Conservation (phyloP, 805 yeast genomes). For the Wickerhamomyces hampshirensis region DNA sequence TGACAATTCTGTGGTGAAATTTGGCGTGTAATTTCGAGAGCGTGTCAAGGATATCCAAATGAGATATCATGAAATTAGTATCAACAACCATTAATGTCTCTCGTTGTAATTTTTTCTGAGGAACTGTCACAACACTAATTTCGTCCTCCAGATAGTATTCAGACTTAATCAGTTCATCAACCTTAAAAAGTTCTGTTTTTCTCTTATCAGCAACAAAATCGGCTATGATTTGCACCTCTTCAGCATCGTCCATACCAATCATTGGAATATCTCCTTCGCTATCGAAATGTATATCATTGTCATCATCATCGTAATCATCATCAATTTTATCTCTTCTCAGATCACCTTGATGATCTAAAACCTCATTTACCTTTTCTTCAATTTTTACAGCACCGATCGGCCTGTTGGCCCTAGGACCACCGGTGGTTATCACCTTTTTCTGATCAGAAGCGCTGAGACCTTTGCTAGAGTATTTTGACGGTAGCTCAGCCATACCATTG, state of each 20-base stretch:
- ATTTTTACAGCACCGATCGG: conserved; percentile 23
- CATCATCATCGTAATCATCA: conserved; percentile 1
- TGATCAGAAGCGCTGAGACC: conserved; percentile 19
- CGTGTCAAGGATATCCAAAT: conserved; percentile 52
- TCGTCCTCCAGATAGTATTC: background rate
- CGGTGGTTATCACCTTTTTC: conserved; percentile 14
- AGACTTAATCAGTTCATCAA: background rate
- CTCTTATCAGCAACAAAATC: conserved; percentile 31
- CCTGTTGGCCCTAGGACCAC: conserved; percentile 12
- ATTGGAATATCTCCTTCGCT: conserved; percentile 40
- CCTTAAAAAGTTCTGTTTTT: conserved; percentile 1
- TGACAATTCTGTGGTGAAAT: conserved; percentile 48
- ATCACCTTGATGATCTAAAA: conserved; percentile 1
- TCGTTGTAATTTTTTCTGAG: conserved; percentile 6
- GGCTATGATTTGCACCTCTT: conserved; percentile 39
- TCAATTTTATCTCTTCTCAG: background rate
- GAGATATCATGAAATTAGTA: conserved; percentile 77
- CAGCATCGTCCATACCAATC: conserved; percentile 43
- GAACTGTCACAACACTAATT: conserved; percentile 5
- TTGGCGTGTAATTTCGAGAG: conserved; percentile 35
- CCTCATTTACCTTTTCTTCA: conserved; percentile 21
- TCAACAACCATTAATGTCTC: conserved; percentile 58
- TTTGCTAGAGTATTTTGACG: conserved; percentile 20
- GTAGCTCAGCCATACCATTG: conserved; percentile 21
- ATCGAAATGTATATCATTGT: conserved; percentile 4